phyloP scores from a whole-genome alignment of 2,329 filamentous ascomycete species.

The Colletotrichum plurivorum region DNA sequence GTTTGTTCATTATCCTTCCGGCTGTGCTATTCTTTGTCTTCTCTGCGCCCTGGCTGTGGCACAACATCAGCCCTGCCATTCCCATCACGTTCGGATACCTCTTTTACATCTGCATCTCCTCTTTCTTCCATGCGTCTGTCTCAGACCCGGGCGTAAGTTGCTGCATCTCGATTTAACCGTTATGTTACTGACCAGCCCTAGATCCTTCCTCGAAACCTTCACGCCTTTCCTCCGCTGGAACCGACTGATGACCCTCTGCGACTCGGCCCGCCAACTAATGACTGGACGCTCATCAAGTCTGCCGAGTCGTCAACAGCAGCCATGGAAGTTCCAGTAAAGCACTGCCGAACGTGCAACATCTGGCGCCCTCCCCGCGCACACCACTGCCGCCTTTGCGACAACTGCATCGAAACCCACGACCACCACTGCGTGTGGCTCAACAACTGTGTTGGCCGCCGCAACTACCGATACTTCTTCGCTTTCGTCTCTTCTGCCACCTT shows the following conservation, averaged over 20 bases:
- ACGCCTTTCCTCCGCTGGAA: slow-evolving; percentile 84
- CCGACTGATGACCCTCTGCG: slow-evolving; percentile 85
- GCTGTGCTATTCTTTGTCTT: slow-evolving; percentile 87
- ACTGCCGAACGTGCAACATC: slow-evolving; percentile 97
- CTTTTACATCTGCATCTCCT: slow-evolving; percentile 92
- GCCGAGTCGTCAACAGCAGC: slow-evolving; percentile 81
- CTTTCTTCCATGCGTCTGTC: slow-evolving; percentile 92
- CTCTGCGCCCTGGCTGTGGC: slow-evolving; percentile 89
- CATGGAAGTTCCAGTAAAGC: slow-evolving; percentile 98
- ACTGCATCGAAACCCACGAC: slow-evolving; percentile 96
- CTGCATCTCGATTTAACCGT: slow-evolving; percentile 2
- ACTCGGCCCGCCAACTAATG: slow-evolving; percentile 87
- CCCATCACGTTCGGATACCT: slow-evolving; percentile 92
- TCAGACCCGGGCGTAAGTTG: slow-evolving; percentile 90
- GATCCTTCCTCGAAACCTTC: slow-evolving; percentile 94
- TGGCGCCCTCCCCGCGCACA: slow-evolving; percentile 97
- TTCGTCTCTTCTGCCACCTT: slow-evolving; percentile 88
- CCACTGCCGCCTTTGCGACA: slow-evolving; percentile 96
- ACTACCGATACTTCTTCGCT: slow-evolving; percentile 97
- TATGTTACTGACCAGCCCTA: slow-evolving; percentile 50
- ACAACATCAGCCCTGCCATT: slow-evolving; percentile 87
- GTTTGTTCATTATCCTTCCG: slow-evolving; percentile 83
- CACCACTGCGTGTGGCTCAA: slow-evolving; percentile 99
- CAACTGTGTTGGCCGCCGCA: slow-evolving; percentile 96
- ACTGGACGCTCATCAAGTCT: slow-evolving; percentile 93